Conservation (phyloP, 2,329 filamentous ascomycete species). For the Trichoderma sp. region DNA sequence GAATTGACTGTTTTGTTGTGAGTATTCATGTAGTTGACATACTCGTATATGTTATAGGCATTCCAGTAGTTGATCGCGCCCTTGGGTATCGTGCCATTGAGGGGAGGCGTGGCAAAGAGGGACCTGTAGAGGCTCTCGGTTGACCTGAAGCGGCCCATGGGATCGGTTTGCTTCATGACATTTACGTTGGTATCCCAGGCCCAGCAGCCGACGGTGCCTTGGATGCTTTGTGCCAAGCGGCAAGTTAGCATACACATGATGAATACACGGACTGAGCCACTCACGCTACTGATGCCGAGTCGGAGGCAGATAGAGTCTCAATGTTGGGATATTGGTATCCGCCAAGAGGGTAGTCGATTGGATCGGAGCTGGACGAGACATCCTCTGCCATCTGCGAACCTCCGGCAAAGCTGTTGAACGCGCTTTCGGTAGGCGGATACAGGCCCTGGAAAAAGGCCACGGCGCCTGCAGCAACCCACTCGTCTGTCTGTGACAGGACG, state of each 20-base stretch:
- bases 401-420: slow-evolving; percentile 38
- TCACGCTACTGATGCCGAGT: slow-evolving; percentile 52
- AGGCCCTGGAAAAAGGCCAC: slow-evolving; percentile 80
- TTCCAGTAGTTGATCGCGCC: slow-evolving; percentile 48
- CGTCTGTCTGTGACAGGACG: slow-evolving; percentile 46
- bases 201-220: slow-evolving; percentile 45
- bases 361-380: slow-evolving; percentile 43
- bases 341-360: slow-evolving; percentile 65
- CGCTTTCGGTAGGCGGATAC: slow-evolving; percentile 67
- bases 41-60: slow-evolving; percentile 58
- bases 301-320: slow-evolving; percentile 51
- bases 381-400: slow-evolving; percentile 49
- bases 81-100: slow-evolving; percentile 44
- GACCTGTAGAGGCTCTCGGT: slow-evolving; percentile 47
- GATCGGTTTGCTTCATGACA: slow-evolving; percentile 33
- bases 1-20: slow-evolving; percentile 52
- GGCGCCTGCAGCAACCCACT: slow-evolving; percentile 65
- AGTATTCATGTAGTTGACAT: slow-evolving; percentile 55
- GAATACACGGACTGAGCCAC: neutral
- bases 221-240: slow-evolving; percentile 37
- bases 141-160: slow-evolving; percentile 35
- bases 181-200: slow-evolving; percentile 42
- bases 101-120: slow-evolving; percentile 44
- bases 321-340: slow-evolving; percentile 83
- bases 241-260: neutral